Conservation (phyloP, 768 basidiomycete species). For the Tricholoma sp. region DNA sequence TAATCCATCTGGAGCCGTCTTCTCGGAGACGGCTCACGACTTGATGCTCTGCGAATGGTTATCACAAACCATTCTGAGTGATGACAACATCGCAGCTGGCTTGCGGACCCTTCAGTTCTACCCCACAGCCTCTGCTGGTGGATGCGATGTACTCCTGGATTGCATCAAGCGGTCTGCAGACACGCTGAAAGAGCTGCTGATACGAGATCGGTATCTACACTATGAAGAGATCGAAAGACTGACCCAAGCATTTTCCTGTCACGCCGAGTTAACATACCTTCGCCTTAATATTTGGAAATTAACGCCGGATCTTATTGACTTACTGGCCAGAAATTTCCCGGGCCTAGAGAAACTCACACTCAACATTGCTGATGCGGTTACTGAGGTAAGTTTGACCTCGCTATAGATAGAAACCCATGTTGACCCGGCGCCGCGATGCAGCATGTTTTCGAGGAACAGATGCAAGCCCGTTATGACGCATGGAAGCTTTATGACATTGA, state of each 20-base stretch:
- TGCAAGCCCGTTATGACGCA: conserved; percentile 23
- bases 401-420: background rate
- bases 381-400: background rate
- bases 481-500: conserved; percentile 35
- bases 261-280: conserved; percentile 21
- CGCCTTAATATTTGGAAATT: conserved; percentile 30
- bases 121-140: conserved; percentile 28
- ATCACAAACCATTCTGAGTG: conserved; percentile 19
- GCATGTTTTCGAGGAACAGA: conserved; percentile 20
- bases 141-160: conserved; percentile 28
- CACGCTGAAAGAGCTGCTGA: conserved; percentile 28
- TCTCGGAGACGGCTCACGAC: conserved; percentile 22
- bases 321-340: conserved; percentile 26
- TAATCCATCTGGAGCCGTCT: conserved; percentile 28
- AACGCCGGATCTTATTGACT: conserved; percentile 27
- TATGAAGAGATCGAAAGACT: conserved; percentile 25
- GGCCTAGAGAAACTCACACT: conserved; percentile 25
- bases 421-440: conserved; percentile 3
- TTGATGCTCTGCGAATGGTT: conserved; percentile 32
- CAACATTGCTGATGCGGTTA: background rate
- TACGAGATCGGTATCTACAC: conserved; percentile 37
- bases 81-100: conserved; percentile 20
- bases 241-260: conserved; percentile 18
- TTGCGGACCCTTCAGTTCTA: conserved; percentile 35
- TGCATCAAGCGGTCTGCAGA: conserved; percentile 26